Evolutionary conservation across 78 protist species (phyloP), one percentile per base, ranked within the genome.

Genomic region (Cavenderia fasciculata): DNA sequence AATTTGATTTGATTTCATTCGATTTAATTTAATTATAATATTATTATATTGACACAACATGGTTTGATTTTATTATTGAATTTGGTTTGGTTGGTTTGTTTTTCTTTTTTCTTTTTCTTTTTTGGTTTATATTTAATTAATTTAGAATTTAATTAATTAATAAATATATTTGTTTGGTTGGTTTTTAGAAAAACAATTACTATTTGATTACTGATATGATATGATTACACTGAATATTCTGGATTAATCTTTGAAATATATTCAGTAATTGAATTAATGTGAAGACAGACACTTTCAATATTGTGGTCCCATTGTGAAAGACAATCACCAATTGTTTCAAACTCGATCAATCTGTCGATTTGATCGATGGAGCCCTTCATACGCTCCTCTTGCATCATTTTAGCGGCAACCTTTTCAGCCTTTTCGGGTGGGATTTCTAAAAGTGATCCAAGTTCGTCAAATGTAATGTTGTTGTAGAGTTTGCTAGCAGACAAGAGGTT

Each of bases 381-480:
- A n/a, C 99, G 85, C 19, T 68, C 95, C 57, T 97, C 98, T 16
- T 43, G 23, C 40, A 97, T 88, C 99, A 97, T 97, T 27, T 76
- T 75, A 2, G 97, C 36, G 2, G 98, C 99, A 0, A 94, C 56
- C 16, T 69, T 65, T 76, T 97, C 98, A 8, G 99, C 98, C 54
- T 71, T 46, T 11, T 57, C 92, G 0, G 96, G 36, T 0, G 69
- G n/a, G 65, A 97, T 95, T 16, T 73, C 98, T n/a, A 97, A 88
- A 44, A 97, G 95, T 38, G 70, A n/a, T 41, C 97, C 99, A 23
- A 97, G 87, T 75, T 97, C 97, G 8, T 49, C 87, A 61, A 97
- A 94, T 27, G 94, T 36, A 49, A 97, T 96, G 73, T 97, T 97
- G 21, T 74, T 46, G 88, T 97, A 97, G 59, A 97, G 66, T 41